Conservation (phyloP, 305 asterid genomes). For the Salvia sclarea region DNA sequence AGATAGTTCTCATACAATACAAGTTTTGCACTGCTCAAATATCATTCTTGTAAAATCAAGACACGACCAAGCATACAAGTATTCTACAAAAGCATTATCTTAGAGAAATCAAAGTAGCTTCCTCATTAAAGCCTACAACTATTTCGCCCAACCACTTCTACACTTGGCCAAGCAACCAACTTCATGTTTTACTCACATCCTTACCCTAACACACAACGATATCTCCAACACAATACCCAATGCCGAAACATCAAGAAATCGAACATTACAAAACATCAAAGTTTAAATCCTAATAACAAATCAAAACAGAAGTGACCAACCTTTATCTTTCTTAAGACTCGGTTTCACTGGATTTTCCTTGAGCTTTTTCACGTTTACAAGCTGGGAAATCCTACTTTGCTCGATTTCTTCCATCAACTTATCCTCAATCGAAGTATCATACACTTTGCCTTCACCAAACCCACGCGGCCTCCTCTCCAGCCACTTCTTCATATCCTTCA, state of each 20-base stretch:
- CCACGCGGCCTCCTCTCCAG: constrained; percentile 68
- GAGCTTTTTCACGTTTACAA: constrained; percentile 68
- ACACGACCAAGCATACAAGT: neutral
- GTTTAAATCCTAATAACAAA: neutral
- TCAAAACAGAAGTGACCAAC: constrained; percentile 34
- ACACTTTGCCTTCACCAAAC: constrained; percentile 83
- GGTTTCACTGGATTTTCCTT: constrained; percentile 46
- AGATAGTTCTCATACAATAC: neutral
- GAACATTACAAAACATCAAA: neutral
- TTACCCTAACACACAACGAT: too few species aligned
- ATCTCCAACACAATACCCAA: neutral
- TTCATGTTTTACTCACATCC: neutral
- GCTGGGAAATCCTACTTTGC: constrained; percentile 77
- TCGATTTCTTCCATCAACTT: constrained; percentile 80
- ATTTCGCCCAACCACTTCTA: neutral
- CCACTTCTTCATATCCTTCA: constrained; percentile 74
- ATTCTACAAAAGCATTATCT: neutral
- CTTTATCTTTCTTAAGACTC: constrained; percentile 51
- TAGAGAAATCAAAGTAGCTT: neutral
- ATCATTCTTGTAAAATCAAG: neutral
- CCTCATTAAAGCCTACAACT: neutral
- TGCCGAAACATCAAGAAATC: neutral
- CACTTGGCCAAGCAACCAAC: neutral
- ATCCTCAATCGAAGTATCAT: constrained; percentile 88
- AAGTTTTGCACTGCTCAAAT: neutral